Conservation (phyloP, 345 rosid genomes). For the Gossypium stocksii region DNA sequence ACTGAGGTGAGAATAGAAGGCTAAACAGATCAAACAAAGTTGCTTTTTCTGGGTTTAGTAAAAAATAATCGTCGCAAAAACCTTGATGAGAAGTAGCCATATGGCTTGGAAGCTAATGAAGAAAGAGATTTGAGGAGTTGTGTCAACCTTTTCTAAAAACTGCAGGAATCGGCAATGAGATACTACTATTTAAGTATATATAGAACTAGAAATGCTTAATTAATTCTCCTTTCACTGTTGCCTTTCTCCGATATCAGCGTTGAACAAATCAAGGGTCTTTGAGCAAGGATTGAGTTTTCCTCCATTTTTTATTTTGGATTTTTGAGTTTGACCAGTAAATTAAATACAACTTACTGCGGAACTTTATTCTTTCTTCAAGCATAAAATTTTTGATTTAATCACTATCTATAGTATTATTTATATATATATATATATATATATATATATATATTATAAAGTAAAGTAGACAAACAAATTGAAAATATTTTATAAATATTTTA, state of each 20-base stretch:
- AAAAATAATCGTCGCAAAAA: slow-evolving; percentile 23
- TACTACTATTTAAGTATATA: neutral
- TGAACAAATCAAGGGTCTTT: neutral
- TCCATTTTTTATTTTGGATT: neutral
- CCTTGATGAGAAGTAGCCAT: neutral
- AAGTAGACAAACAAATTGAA: too few relatives aligned
- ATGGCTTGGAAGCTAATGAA: neutral
- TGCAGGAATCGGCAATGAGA: neutral
- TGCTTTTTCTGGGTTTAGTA: slow-evolving; percentile 40
- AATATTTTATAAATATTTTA: too few relatives aligned
- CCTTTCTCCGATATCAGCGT: neutral
- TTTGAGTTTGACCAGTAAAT: neutral
- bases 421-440: too few relatives aligned
- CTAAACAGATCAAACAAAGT: slow-evolving; percentile 30
- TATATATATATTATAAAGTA: too few relatives aligned
- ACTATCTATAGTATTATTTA: too few relatives aligned
- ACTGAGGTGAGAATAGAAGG: slow-evolving; percentile 30
- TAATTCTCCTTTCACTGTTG: neutral
- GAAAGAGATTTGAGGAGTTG: neutral
- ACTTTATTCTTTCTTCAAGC: too few relatives aligned
- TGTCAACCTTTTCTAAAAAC: neutral
- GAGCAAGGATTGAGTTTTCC: neutral
- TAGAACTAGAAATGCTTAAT: neutral
- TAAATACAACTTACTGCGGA: neutral
- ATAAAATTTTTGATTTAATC: too few relatives aligned